A percentile compares a stretch with the other conserved stretches of the same genome.
Conservation (phyloP, 306 rosid genomes). For the Gleditsia sinensis region DNA sequence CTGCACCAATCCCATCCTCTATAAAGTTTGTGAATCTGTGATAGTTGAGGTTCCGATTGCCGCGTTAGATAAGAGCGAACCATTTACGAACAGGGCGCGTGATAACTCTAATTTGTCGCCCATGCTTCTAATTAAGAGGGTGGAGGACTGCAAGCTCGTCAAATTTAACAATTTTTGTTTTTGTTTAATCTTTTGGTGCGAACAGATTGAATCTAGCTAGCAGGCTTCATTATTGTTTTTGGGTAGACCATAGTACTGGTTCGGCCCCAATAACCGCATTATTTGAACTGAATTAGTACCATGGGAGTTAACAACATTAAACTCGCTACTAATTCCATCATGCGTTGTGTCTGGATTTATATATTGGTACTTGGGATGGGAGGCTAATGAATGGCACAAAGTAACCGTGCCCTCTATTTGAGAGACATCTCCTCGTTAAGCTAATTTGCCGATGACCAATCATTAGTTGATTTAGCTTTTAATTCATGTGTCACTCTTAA, state of each 20-base stretch:
- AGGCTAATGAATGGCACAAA: slow-evolving; percentile 26
- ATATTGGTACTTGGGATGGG: slow-evolving; percentile 37
- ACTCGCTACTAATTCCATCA: slow-evolving; percentile 15
- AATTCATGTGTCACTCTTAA: slow-evolving; percentile 25
- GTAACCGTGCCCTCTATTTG: slow-evolving; percentile 36
- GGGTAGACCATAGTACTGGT: slow-evolving; percentile 8
- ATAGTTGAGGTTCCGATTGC: slow-evolving; percentile 30
- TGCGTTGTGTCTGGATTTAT: slow-evolving; percentile 14
- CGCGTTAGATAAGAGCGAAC: slow-evolving; percentile 1
- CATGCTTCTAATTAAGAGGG: slow-evolving; percentile 17
- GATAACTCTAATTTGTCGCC: slow-evolving; percentile 38
- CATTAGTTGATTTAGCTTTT: slow-evolving; percentile 44
- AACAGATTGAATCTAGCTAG: not conserved
- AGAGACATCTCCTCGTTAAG: slow-evolving; percentile 42
- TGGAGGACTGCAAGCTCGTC: not conserved
- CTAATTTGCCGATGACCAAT: slow-evolving; percentile 41
- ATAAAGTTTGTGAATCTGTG: slow-evolving; percentile 28
- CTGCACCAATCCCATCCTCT: slow-evolving; percentile 8
- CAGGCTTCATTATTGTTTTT: not conserved
- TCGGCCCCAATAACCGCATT: not conserved
- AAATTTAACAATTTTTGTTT: too few relatives aligned
- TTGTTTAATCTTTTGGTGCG: too few relatives aligned
- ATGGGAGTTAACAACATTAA: slow-evolving; percentile 11
- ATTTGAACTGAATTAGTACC: slow-evolving; percentile 1
- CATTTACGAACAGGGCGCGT: slow-evolving; percentile 30